Conservation (phyloP, 2,329 filamentous ascomycete genomes). For the Nemania serpens region DNA sequence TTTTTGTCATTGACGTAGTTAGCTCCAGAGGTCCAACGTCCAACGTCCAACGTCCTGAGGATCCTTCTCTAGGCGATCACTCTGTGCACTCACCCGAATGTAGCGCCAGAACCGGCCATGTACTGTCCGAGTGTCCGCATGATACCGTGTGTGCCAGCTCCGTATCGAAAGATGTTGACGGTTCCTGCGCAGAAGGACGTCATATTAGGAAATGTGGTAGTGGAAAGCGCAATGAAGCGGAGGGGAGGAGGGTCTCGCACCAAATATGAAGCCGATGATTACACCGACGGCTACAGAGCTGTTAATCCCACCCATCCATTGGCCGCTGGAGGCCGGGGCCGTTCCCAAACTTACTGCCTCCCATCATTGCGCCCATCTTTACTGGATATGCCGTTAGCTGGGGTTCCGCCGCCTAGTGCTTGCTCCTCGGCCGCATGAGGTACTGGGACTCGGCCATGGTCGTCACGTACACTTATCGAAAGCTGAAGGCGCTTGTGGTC, state of each 20-base stretch:
- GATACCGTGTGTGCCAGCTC: constrained; percentile 89
- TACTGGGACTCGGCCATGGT: neutral
- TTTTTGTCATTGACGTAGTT: constrained; percentile 24
- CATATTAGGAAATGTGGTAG: constrained; percentile 19
- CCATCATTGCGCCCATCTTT: constrained; percentile 99
- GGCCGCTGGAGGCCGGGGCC: too few species aligned
- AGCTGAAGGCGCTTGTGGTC: constrained; percentile 64
- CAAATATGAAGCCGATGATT: constrained; percentile 98
- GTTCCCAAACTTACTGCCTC: constrained; percentile 75
- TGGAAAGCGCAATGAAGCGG: neutral
- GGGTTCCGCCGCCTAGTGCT: constrained; percentile 13
- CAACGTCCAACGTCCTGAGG: neutral
- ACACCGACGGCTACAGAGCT: constrained; percentile 76
- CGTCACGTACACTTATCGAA: constrained; percentile 68
- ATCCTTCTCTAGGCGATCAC: neutral
- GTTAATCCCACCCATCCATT: constrained; percentile 6
- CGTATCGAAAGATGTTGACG: constrained; percentile 93
- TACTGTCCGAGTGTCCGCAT: constrained; percentile 95
- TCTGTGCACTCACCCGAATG: constrained; percentile 77
- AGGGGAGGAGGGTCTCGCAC: constrained; percentile 51
- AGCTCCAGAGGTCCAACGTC: constrained; percentile 16
- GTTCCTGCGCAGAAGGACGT: constrained; percentile 62
- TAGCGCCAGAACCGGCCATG: constrained; percentile 93
- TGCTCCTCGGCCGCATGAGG: neutral
- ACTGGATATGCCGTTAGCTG: constrained; percentile 58